Evolutionary conservation across 2,329 filamentous ascomycete genomes (phyloP), one percentile per base, ranked within the genome.

Genomic region (Xylaria sp.): DNA sequence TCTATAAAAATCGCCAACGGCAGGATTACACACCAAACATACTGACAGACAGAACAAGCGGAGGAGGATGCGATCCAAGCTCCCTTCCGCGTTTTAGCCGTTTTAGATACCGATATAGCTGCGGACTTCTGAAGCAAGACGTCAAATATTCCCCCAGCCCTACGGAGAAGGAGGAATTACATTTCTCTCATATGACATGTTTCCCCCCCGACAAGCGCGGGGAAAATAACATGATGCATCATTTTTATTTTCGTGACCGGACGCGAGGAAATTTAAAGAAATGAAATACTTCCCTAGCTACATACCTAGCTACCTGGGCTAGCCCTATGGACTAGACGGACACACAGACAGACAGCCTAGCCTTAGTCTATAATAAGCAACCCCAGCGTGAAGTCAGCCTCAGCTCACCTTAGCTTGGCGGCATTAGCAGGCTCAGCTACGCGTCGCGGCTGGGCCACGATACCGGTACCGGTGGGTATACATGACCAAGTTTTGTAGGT

Each of bases 321-420:
- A 50, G 63, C 27, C 57, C 42, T 63, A 55, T 33, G 11, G 39
- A 57, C n/a, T n/a, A n/a, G n/a, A n/a, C n/a, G n/a, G n/a, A n/a
- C n/a, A n/a, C n/a, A n/a, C n/a, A n/a, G n/a, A 45, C 50, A 38
- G 61, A 20, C 27, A 13, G 27, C n/a, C 29, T 45, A 47, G 38
- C 31, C 45, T 20, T 38, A 20, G 3, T 10, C 64, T 66, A 66
- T 42, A 66, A 58, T 66, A 66, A 67, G 60, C 44, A 67, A 20
- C 49, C 57, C 4, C 50, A 29, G 10, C 44, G 11, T 65, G 49
- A 44, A 58, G 63, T 60, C 54, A 60, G 60, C 44, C 65, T 67
- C 65, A 67, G 65, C 65, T 62, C 31, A 36, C 33, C 20, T 47
- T 50, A 27, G 45, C 62, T 38, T 49, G 54, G 54, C 63, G n/a